These are phyloP conservation scores for Citeromyces matritensis DNA, from an alignment of 805 yeast genomes.

Conservation along the genomic window DNA sequence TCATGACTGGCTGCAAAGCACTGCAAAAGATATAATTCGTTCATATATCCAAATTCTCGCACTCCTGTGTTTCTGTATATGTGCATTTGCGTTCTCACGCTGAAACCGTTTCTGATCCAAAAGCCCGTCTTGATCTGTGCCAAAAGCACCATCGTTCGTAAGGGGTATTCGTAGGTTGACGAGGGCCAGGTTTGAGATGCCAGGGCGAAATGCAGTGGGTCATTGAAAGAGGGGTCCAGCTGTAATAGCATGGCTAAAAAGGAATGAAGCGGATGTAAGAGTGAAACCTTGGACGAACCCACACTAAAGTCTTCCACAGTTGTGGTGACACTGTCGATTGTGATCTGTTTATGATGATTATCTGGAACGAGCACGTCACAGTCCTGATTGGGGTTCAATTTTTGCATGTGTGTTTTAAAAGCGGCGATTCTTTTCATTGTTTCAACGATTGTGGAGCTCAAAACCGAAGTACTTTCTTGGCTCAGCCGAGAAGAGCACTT, in stretches of 20 bases:
- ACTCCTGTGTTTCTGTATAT: conserved; percentile 67
- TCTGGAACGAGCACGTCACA: not conserved
- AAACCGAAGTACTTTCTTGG: not conserved
- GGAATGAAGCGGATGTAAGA: conserved; percentile 71
- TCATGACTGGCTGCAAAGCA: conserved; percentile 32
- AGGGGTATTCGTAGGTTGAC: conserved; percentile 48
- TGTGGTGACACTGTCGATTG: conserved; percentile 7
- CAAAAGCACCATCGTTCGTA: conserved; percentile 60
- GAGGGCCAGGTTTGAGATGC: conserved; percentile 1
- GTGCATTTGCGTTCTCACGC: conserved; percentile 64
- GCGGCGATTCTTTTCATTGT: conserved; percentile 3
- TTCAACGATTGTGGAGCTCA: not conserved
- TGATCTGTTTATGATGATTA: too few relatives aligned
- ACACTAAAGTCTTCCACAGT: conserved; percentile 22
- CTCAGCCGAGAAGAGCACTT: conserved; percentile 20
- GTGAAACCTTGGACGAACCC: conserved; percentile 36
- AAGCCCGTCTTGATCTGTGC: conserved; percentile 80
- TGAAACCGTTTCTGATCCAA: conserved; percentile 91
- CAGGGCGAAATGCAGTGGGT: conserved; percentile 7
- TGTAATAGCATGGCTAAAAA: conserved; percentile 61
- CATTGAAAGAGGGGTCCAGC: conserved; percentile 17
- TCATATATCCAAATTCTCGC: conserved; percentile 67
- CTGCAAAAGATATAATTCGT: conserved; percentile 69
- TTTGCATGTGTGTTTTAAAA: conserved; percentile 3
- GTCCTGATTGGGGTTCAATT: conserved; percentile 1